Evolutionary conservation across 139 green algal genomes (phyloP).

Genomic region (Protoeuglena noctilucae): DNA sequence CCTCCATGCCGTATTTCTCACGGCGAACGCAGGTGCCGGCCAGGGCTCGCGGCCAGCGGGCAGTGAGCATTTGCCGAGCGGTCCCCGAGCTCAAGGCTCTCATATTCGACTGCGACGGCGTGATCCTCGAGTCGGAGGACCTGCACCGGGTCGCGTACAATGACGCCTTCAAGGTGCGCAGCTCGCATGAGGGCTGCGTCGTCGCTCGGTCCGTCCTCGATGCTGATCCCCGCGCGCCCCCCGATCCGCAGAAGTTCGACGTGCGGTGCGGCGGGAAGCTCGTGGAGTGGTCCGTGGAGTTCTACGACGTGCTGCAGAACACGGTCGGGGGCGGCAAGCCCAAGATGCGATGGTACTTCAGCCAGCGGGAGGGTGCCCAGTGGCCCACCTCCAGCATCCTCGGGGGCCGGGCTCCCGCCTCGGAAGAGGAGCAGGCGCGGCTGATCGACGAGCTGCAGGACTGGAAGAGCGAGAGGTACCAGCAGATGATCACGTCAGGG

Average conservation of each 20-base stretch:
- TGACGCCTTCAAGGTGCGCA: conserved; percentile 71
- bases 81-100: conserved; percentile 29
- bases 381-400: conserved; percentile 56
- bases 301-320: conserved; percentile 84
- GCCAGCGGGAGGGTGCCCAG: conserved; percentile 34
- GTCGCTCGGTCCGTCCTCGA: not conserved
- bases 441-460: conserved; percentile 76
- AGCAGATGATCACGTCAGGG: conserved; percentile 24
- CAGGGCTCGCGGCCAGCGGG: no score
- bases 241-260: conserved; percentile 51
- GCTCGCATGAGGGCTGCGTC: conserved; percentile 9
- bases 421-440: conserved; percentile 39
- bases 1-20: no score
- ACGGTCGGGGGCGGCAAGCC: conserved; percentile 72
- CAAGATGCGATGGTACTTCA: conserved; percentile 79
- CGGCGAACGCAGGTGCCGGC: no score
- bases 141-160: conserved; percentile 83
- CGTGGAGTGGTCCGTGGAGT: conserved; percentile 55
- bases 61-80: no score
- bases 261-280: conserved; percentile 19
- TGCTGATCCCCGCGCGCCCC: no score
- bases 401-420: conserved; percentile 17
- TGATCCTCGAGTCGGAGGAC: conserved; percentile 83
- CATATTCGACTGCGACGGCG: conserved; percentile 69
- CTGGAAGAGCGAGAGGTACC: conserved; percentile 63